These are phyloP conservation scores for Gynostemma pentaphyllum DNA, from an alignment of 306 rosid genomes.

Conservation along the genomic window DNA sequence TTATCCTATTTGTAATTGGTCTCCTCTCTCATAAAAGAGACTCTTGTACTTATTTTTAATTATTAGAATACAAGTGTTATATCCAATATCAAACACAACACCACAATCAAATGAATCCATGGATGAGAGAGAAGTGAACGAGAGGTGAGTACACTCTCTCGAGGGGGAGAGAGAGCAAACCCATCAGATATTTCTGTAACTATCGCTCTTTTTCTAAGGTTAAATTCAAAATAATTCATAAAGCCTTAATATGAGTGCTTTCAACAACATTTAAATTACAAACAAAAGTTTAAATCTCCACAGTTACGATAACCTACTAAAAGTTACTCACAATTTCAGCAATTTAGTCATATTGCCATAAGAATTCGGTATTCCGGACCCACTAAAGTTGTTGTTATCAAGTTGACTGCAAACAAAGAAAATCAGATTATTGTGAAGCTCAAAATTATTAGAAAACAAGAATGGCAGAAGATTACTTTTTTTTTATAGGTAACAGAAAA, in stretches of 20 bases:
- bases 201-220: neutral
- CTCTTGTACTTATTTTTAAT: no score
- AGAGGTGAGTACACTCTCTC: no score
- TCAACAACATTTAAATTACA: neutral
- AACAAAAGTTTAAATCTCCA: neutral
- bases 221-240: neutral
- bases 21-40: no score
- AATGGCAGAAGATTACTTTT: neutral
- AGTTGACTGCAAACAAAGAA: slow-evolving; percentile 29
- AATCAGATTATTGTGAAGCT: neutral
- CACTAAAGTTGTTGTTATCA: slow-evolving; percentile 34
- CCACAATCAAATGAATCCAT: no score
- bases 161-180: no score
- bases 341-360: slow-evolving; percentile 27
- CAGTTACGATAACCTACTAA: neutral
- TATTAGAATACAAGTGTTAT: no score
- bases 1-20: no score
- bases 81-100: no score
- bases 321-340: slow-evolving; percentile 31
- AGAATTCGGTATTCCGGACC: slow-evolving; percentile 27
- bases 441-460: neutral
- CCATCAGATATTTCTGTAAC: no score
- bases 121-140: no score
- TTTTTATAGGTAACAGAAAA: no score
- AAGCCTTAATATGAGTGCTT: neutral